phyloP scores from a whole-genome alignment of 2,329 filamentous ascomycete species.

The Colletotrichum tropicicola region DNA sequence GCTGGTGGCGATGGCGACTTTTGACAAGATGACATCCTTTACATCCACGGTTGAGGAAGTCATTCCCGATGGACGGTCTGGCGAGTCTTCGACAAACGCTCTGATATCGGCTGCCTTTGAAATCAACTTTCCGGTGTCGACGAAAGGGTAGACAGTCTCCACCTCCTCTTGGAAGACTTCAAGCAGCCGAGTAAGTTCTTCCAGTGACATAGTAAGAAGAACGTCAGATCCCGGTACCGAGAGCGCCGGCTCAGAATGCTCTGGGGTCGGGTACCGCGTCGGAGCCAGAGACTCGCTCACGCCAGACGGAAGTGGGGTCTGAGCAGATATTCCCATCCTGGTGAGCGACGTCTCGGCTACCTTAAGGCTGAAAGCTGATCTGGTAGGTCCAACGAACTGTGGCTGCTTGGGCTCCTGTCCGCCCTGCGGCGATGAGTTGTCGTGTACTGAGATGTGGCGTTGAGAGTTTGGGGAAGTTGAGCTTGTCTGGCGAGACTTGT shows the following conservation, averaged over 20 bases:
- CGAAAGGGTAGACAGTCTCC: slow-evolving; percentile 46
- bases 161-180: slow-evolving; percentile 49
- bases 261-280: slow-evolving; percentile 26
- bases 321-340: slow-evolving; percentile 42
- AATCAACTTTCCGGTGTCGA: slow-evolving; percentile 39
- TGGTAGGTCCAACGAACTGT: slow-evolving; percentile 46
- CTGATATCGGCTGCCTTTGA: slow-evolving; percentile 38
- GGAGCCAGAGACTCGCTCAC: slow-evolving; percentile 36
- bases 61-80: neutral
- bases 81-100: slow-evolving; percentile 29
- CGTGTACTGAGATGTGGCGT: slow-evolving; percentile 7
- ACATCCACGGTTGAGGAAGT: neutral
- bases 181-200: slow-evolving; percentile 42
- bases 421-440: neutral
- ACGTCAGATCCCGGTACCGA: slow-evolving; percentile 9
- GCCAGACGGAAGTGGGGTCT: slow-evolving; percentile 18
- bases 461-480: slow-evolving; percentile 3
- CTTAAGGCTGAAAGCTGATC: slow-evolving; percentile 44
- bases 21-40: slow-evolving; percentile 42
- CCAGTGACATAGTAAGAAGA: slow-evolving; percentile 14
- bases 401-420: slow-evolving; percentile 39
- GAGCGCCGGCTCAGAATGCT: slow-evolving; percentile 7
- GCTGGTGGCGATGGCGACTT: slow-evolving; percentile 42
- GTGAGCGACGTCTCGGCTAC: slow-evolving; percentile 45
- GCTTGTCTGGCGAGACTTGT: slow-evolving; percentile 9